Base-by-base conservation (phyloP, 139 green algal genomes). In the Limnomonas spitsbergensis region DNA sequence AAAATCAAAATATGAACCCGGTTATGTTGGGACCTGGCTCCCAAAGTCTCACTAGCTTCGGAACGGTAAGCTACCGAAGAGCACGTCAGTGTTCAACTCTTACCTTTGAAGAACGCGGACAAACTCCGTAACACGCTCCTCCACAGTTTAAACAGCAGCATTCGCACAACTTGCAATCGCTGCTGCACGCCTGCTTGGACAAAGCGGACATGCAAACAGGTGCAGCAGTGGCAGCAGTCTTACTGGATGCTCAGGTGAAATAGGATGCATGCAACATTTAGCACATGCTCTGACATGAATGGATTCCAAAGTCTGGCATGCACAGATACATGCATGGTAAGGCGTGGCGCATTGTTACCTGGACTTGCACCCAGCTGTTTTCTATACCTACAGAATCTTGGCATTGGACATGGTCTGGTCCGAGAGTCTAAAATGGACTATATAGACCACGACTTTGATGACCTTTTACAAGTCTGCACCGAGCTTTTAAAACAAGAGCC, bases 271-370 rank as follows among this genome's bases (percentile, higher is more conserved):
- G 20, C 14, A 29, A 61, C 20, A 61, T 20, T 61, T 20, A 61
- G 14, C 47, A 61, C 47, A 61, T n/a, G n/a, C n/a, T n/a, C n/a
- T n/a, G n/a, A n/a, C n/a, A 61, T 61, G 47, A 61, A 61, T 61
- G 47, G n/a, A 61, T 61, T 61, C 20, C 61, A 72, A 39, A 34
- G 6, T 7, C 26, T 72, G 61, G 61, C 61, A 37, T 34, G 20
- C 47, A 20, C 47, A 61, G 14, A 20, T 61, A 20, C 20, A 61
- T 61, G 47, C 47, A 29, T 61, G 14, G 14, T 29, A 61, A 14
- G 20, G 47, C 14, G 20, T 14, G 14, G 14, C 14, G 14, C 47
- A n/a, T n/a, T n/a, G n/a, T n/a, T n/a, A n/a, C n/a, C n/a, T n/a
- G n/a, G n/a, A n/a, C n/a, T n/a, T n/a, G n/a, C n/a, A n/a, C n/a